Percentiles rank a stretch among this genome's conserved stretches.
These are phyloP conservation scores for Cladophialophora exuberans DNA, from an alignment of 2,329 filamentous ascomycete species.

Conservation along the genomic window DNA sequence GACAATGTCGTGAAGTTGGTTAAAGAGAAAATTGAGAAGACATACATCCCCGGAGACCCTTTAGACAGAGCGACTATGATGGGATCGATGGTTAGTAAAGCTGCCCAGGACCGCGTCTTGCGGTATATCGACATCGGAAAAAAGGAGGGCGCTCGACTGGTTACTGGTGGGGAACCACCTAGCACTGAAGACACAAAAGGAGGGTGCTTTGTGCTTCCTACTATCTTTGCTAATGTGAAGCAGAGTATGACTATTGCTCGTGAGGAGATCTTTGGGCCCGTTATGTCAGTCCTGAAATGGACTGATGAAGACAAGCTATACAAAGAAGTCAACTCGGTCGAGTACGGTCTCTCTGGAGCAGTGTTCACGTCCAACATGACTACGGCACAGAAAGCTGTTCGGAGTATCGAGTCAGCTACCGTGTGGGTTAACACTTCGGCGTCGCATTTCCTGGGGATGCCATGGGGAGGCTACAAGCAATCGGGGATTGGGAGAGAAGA, in stretches of 20 bases:
- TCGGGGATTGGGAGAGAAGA: conserved; percentile 23
- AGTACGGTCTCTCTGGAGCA: conserved; percentile 8
- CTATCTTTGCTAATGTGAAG: conserved; percentile 20
- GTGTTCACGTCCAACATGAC: conserved; percentile 2
- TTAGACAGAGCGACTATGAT: conserved; percentile 50
- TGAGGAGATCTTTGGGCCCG: conserved; percentile 27
- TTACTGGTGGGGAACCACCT: conserved; percentile 1
- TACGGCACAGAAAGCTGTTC: background rate
- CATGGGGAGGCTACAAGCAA: conserved; percentile 22
- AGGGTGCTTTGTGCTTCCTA: conserved; percentile 23
- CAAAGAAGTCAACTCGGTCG: conserved; percentile 1
- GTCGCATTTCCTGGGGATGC: conserved; percentile 15
- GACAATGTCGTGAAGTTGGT: conserved; percentile 68
- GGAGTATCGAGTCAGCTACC: background rate
- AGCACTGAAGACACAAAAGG: background rate
- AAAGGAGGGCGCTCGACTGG: conserved; percentile 13
- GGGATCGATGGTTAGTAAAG: conserved; percentile 9
- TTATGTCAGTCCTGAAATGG: conserved; percentile 14
- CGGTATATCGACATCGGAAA: conserved; percentile 21
- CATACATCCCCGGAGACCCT: conserved; percentile 68
- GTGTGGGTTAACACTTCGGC: conserved; percentile 20
- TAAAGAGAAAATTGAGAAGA: conserved; percentile 59
- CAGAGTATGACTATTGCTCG: conserved; percentile 19
- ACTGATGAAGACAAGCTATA: conserved; percentile 8
- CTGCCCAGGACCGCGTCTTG: conserved; percentile 8